Conservation (phyloP, 345 rosid species). For the Clarkia xantiana region DNA sequence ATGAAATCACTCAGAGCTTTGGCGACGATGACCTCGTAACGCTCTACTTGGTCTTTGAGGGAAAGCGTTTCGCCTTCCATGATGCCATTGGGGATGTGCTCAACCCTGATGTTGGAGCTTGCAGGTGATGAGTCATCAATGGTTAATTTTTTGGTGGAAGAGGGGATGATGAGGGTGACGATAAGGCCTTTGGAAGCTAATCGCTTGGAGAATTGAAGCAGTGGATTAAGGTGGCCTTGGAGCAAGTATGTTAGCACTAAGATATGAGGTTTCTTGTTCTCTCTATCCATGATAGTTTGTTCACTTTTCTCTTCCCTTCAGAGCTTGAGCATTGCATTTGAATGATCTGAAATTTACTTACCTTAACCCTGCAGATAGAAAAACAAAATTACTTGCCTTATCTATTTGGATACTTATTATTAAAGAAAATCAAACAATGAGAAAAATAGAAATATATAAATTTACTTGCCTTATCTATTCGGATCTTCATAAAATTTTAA, state of each 20-base stretch:
- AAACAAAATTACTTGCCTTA: too few relatives aligned
- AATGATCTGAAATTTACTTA: too few relatives aligned
- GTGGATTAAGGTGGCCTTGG: slow-evolving; percentile 40
- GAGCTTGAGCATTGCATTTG: too few relatives aligned
- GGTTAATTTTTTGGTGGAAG: slow-evolving; percentile 11
- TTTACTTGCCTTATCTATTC: too few relatives aligned
- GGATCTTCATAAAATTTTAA: too few relatives aligned
- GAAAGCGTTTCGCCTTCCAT: slow-evolving; percentile 4
- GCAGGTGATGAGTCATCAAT: slow-evolving; percentile 8
- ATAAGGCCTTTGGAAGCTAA: slow-evolving; percentile 27
- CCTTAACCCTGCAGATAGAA: too few relatives aligned
- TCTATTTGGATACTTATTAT: too few relatives aligned
- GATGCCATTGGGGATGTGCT: slow-evolving; percentile 17
- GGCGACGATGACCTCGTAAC: slow-evolving; percentile 12
- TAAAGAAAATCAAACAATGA: too few relatives aligned
- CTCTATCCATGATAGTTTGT: slow-evolving; percentile 6
- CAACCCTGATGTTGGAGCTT: slow-evolving; percentile 10
- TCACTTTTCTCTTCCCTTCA: too few relatives aligned
- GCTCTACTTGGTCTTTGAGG: not conserved
- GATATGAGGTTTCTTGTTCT: slow-evolving; percentile 14
- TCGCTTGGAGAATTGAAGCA: slow-evolving; percentile 34
- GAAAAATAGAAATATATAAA: too few relatives aligned
- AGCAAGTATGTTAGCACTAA: slow-evolving; percentile 20
- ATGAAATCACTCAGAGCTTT: slow-evolving; percentile 17
- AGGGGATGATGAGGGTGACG: slow-evolving; percentile 22